These are phyloP conservation scores for Aspergillus affinis DNA, from an alignment of 495 filamentous ascomycete genomes.

Conservation along the genomic window DNA sequence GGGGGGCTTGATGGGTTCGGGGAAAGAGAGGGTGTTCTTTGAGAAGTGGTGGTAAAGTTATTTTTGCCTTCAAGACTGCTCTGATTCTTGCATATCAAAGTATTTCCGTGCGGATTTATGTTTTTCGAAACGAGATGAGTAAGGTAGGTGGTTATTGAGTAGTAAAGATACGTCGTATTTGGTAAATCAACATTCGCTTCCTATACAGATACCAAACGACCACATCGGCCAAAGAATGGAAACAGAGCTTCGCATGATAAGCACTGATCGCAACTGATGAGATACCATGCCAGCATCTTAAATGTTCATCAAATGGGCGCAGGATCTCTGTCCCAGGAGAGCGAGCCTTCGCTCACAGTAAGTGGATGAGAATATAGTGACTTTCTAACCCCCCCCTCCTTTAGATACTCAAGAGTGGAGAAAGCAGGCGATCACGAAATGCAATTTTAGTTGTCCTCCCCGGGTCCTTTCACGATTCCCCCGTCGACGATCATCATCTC, in stretches of 20 bases:
- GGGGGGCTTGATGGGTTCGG: slow-evolving; percentile 50
- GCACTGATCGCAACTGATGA: background rate
- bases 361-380: background rate
- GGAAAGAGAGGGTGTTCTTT: slow-evolving; percentile 60
- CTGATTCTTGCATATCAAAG: background rate
- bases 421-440: background rate
- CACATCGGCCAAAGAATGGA: background rate
- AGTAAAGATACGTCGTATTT: background rate
- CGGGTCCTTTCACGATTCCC: slow-evolving; percentile 55
- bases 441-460: slow-evolving; percentile 9
- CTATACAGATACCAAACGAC: background rate
- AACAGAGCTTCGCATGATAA: background rate
- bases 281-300: background rate
- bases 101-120: background rate
- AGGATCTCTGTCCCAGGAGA: background rate
- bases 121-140: background rate
- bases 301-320: background rate
- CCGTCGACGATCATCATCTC: slow-evolving; percentile 86
- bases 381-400: background rate
- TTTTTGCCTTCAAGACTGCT: background rate
- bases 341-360: background rate
- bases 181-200: slow-evolving; percentile 4
- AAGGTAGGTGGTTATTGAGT: background rate
- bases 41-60: slow-evolving; percentile 82
- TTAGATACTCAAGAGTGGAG: background rate